Evolutionary conservation across 345 rosid species (phyloP), one percentile per base, ranked within the genome.

Genomic region (Populus davidiana): DNA sequence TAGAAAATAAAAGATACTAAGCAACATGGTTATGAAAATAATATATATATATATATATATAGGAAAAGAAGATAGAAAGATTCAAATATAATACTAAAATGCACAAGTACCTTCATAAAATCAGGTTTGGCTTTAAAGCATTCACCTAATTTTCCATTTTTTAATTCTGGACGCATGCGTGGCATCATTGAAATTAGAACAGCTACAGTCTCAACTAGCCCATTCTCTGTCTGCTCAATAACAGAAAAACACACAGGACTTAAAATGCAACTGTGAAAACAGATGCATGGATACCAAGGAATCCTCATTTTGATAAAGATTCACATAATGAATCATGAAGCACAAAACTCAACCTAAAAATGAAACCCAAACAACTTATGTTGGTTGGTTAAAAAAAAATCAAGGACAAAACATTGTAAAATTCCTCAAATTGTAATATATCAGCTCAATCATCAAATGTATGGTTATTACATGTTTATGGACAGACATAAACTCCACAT

Each of bases 111-210:
- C 97, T 96, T 96, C 86, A 91, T 76, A 88, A 93, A 96, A 81
- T 96, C 98, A 78, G 98, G 90, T 88, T 90, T 93, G 71, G 93
- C 86, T 83, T 88, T 88, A 83, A 82, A 88, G 86, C 93, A 89
- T 87, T 93, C 98, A 81, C 98, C 99, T 64, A 89, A 81, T 73
- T 87, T 89, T 80, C 92, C 96, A 71, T 78, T 85, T 85, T 85
- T 89, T 64, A 90, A 67, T 66, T 88, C 86, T 17, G 91, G 89
- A 65, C 97, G 90, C 93, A 93, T 86, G 73, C 96, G 94, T 72
- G 99, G 99, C 97, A 88, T 92, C 80, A 89, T 93, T 77, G 97
- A 88, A 85, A 96, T 87, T 59, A 96, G 97, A 79, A 93, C 90
- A 84, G 94, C 98, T 65, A 96, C 96, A 79, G 94, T 91, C 86